phyloP scores from a whole-genome alignment of 306 rosid genomes.

The Amphicarpaea edgeworthii region DNA sequence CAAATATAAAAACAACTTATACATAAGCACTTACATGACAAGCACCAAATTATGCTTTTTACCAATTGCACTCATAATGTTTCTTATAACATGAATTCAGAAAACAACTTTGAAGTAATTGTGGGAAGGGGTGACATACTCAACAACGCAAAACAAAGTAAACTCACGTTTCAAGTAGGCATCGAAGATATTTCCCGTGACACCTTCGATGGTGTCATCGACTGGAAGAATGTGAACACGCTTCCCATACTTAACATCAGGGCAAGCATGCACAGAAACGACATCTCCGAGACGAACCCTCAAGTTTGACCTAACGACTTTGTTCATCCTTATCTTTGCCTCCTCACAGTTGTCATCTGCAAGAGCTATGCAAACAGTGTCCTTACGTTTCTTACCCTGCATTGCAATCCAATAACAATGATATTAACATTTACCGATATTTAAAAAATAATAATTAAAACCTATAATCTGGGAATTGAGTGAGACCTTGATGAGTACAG shows the following conservation, averaged over 20 bases:
- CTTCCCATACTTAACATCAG: constrained; percentile 62
- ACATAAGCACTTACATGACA: no score
- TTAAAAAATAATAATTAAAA: neutral
- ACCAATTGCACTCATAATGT: no score
- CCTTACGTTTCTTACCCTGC: constrained; percentile 62
- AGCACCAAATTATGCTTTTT: no score
- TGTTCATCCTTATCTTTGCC: constrained; percentile 59
- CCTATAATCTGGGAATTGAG: neutral
- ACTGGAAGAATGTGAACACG: constrained; percentile 60
- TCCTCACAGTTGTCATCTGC: constrained; percentile 60
- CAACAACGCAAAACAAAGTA: neutral
- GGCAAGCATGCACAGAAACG: constrained; percentile 61
- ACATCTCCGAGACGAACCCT: constrained; percentile 71
- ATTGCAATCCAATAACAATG: neutral
- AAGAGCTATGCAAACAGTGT: constrained; percentile 56
- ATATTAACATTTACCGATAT: neutral
- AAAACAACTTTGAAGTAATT: neutral
- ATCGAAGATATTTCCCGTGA: constrained; percentile 62
- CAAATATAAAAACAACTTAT: no score
- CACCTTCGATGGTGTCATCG: constrained; percentile 64
- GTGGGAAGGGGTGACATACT: neutral
- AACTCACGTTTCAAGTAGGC: constrained; percentile 68
- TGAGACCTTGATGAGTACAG: constrained; percentile 59
- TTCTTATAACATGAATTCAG: neutral
- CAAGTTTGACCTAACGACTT: constrained; percentile 64